phyloP scores from a whole-genome alignment of 1,284 basidiomycete genomes.

The Leucoagaricus sp. region DNA sequence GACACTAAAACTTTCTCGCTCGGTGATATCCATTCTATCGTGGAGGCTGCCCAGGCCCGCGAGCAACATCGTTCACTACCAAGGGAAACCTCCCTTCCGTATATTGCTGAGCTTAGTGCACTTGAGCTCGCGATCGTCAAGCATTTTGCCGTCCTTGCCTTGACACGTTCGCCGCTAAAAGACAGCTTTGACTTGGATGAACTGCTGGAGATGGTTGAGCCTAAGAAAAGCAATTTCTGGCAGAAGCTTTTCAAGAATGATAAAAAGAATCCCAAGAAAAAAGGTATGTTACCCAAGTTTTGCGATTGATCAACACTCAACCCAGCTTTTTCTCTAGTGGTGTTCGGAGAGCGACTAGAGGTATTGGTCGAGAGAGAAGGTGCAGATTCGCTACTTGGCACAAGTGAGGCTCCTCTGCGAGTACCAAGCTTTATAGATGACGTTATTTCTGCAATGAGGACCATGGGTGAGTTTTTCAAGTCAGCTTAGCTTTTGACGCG shows the following conservation, averaged over 20 bases:
- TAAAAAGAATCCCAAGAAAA: conserved; percentile 86
- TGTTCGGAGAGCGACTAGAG: conserved; percentile 94
- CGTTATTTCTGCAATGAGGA: conserved; percentile 96
- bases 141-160: conserved; percentile 84
- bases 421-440: conserved; percentile 99
- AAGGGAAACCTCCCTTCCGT: conserved; percentile 72
- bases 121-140: conserved; percentile 91
- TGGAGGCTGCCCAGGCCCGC: conserved; percentile 89
- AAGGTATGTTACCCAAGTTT: conserved; percentile 56
- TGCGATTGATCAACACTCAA: conserved; percentile 1
- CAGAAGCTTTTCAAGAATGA: conserved; percentile 96
- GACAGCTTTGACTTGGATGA: conserved; percentile 92
- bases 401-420: conserved; percentile 82
- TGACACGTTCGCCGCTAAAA: conserved; percentile 77
- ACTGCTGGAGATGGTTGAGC: conserved; percentile 90
- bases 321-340: conserved; percentile 42
- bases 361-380: conserved; percentile 95
- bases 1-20: conserved; percentile 62
- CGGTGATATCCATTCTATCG: conserved; percentile 93
- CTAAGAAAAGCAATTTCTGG: conserved; percentile 96
- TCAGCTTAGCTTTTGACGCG: conserved; percentile 4
- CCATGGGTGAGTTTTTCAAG: conserved; percentile 81
- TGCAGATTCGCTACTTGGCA: conserved; percentile 89
- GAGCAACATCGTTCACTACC: conserved; percentile 83
- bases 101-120: conserved; percentile 83